These are phyloP conservation scores for Phoma sp. DNA, from an alignment of 2,329 filamentous ascomycete species.

Conservation along the genomic window DNA sequence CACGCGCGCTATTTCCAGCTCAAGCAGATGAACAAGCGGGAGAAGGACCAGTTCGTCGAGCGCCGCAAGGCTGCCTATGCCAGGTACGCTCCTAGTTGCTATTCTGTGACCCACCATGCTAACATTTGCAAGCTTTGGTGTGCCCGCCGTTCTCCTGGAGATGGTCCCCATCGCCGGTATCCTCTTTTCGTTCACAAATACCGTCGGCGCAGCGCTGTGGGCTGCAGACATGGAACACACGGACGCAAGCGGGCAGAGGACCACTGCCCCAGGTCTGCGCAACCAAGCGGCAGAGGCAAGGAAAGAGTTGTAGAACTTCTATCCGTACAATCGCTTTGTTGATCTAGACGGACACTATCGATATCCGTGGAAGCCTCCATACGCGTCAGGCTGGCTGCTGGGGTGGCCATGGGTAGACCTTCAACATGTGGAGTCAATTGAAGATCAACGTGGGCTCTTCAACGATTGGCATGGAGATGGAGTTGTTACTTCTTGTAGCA, in stretches of 20 bases:
- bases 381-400: constrained; percentile 39
- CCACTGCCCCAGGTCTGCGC: constrained; percentile 45
- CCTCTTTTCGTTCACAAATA: constrained; percentile 88
- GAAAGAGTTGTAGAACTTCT: constrained; percentile 42
- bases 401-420: constrained; percentile 33
- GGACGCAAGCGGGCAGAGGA: constrained; percentile 26
- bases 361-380: constrained; percentile 47
- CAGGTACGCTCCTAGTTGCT: constrained; percentile 57
- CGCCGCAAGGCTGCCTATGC: constrained; percentile 78
- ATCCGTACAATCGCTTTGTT: constrained; percentile 2
- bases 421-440: background rate
- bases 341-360: constrained; percentile 21
- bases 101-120: background rate
- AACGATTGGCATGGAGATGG: background rate
- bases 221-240: constrained; percentile 78
- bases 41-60: constrained; percentile 72
- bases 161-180: constrained; percentile 84
- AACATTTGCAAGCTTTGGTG: constrained; percentile 60
- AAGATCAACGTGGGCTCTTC: background rate
- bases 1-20: constrained; percentile 84
- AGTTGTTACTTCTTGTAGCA: no score
- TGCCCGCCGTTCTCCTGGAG: constrained; percentile 81
- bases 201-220: constrained; percentile 92
- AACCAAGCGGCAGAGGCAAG: constrained; percentile 45
- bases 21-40: constrained; percentile 75